phyloP scores from a whole-genome alignment of 1,284 basidiomycete species.

The Sphagnurus paluster region DNA sequence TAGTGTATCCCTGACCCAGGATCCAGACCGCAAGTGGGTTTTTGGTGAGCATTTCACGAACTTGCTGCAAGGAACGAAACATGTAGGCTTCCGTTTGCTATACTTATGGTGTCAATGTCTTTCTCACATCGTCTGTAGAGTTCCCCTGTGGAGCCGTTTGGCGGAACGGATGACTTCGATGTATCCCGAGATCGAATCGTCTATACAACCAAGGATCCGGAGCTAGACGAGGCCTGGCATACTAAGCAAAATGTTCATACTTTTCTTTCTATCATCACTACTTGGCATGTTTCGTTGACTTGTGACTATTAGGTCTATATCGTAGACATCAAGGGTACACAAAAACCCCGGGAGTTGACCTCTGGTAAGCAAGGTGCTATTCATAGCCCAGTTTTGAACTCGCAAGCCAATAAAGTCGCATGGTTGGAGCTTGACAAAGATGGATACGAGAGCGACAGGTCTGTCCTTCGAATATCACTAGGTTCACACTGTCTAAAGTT shows the following conservation, averaged over 20 bases:
- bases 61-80: constrained; percentile 59
- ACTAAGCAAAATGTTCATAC: constrained; percentile 72
- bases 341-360: constrained; percentile 66
- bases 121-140: constrained; percentile 40
- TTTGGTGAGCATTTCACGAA: constrained; percentile 56
- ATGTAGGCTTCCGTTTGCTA: constrained; percentile 53
- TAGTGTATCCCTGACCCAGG: constrained; percentile 54
- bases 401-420: constrained; percentile 69
- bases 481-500: constrained; percentile 7
- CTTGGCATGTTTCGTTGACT: neutral
- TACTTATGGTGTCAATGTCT: constrained; percentile 3
- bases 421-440: constrained; percentile 88
- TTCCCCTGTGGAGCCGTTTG: constrained; percentile 82
- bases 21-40: constrained; percentile 50
- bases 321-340: constrained; percentile 50
- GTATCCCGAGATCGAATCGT: constrained; percentile 68
- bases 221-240: constrained; percentile 72
- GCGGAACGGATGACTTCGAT: constrained; percentile 76
- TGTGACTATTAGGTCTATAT: constrained; percentile 56
- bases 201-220: constrained; percentile 84
- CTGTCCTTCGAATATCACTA: constrained; percentile 13
- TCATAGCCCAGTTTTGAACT: constrained; percentile 66
- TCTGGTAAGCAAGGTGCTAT: constrained; percentile 83
- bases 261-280: neutral
- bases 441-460: constrained; percentile 86